Evolutionary conservation across 2,329 filamentous ascomycete genomes (phyloP).

Genomic region (Penicillium thymicola): DNA sequence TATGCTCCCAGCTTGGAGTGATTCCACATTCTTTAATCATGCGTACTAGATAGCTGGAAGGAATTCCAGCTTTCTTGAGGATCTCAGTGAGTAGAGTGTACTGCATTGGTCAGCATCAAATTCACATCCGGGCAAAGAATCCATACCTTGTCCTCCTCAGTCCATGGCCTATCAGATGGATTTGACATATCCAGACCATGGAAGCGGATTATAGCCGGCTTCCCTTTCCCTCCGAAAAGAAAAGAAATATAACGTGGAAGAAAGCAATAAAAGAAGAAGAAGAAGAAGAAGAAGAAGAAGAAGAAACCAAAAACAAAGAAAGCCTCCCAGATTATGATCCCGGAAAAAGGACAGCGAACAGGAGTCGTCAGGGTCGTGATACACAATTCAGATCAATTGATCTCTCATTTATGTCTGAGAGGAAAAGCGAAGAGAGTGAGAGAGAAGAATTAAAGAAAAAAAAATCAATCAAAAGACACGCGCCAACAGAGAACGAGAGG

Average conservation of each 20-base stretch:
- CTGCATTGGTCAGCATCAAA: slow-evolving; percentile 24
- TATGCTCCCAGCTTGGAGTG: slow-evolving; percentile 39
- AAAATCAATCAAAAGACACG: slow-evolving; percentile 16
- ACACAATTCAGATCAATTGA: slow-evolving; percentile 20
- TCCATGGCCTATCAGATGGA: slow-evolving; percentile 43
- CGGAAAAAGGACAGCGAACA: slow-evolving; percentile 12
- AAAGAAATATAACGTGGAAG: slow-evolving; percentile 11
- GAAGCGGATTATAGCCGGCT: slow-evolving; percentile 22
- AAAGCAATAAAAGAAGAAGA: slow-evolving; percentile 6
- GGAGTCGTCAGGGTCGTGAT: slow-evolving; percentile 11
- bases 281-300: slow-evolving; percentile 7
- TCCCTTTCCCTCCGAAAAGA: slow-evolving; percentile 15
- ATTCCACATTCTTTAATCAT: slow-evolving; percentile 40
- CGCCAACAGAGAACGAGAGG: slow-evolving; percentile 18
- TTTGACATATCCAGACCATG: slow-evolving; percentile 46
- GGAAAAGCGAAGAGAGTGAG: slow-evolving; percentile 13
- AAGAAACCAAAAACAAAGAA: slow-evolving; percentile 23
- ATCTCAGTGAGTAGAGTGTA: slow-evolving; percentile 43
- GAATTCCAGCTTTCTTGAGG: slow-evolving; percentile 39
- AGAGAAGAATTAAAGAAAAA: slow-evolving; percentile 11
- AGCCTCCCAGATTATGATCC: slow-evolving; percentile 29
- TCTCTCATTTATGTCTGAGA: slow-evolving; percentile 9
- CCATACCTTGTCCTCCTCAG: slow-evolving; percentile 47
- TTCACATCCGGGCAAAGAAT: neutral
- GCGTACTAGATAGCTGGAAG: slow-evolving; percentile 37